Evolutionary conservation across 257 asterid genomes (phyloP).

Genomic region (Echium plantagineum): DNA sequence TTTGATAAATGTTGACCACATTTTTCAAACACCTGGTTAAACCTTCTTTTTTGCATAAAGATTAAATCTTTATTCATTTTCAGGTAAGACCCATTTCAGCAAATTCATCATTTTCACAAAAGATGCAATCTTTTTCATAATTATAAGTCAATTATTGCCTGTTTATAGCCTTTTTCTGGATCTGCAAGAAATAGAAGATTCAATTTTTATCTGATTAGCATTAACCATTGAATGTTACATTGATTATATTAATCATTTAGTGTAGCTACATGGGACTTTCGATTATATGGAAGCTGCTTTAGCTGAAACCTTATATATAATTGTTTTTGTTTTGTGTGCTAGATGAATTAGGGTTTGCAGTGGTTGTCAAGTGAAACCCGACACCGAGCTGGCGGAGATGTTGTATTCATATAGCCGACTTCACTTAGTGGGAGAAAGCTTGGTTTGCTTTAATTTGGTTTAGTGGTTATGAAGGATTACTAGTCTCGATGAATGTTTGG

Average conservation of each 20-base stretch:
- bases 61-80: slow-evolving; percentile 4
- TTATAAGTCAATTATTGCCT: slow-evolving; percentile 1
- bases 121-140: slow-evolving; percentile 8
- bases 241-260: slow-evolving; percentile 10
- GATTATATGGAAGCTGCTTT: slow-evolving; percentile 10
- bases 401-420: too few relatives aligned
- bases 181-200: slow-evolving; percentile 11
- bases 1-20: slow-evolving; percentile 3
- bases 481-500: slow-evolving; percentile 7
- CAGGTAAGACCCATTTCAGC: slow-evolving; percentile 2
- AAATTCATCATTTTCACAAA: slow-evolving; percentile 2
- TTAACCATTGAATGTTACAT: background rate
- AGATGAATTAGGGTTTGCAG: slow-evolving; percentile 9
- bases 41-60: slow-evolving; percentile 13
- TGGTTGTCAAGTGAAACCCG: slow-evolving; percentile 2
- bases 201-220: slow-evolving; percentile 7
- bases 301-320: background rate
- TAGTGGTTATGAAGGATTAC: slow-evolving; percentile 1
- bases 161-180: slow-evolving; percentile 10
- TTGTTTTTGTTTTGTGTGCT: background rate
- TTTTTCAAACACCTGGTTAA: slow-evolving; percentile 14
- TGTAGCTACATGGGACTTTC: slow-evolving; percentile 5
- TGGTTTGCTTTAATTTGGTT: background rate
- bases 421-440: too few relatives aligned
- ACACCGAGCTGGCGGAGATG: too few relatives aligned